Conservation (phyloP, 805 yeast genomes). For the Ogataea nonfermentans region DNA sequence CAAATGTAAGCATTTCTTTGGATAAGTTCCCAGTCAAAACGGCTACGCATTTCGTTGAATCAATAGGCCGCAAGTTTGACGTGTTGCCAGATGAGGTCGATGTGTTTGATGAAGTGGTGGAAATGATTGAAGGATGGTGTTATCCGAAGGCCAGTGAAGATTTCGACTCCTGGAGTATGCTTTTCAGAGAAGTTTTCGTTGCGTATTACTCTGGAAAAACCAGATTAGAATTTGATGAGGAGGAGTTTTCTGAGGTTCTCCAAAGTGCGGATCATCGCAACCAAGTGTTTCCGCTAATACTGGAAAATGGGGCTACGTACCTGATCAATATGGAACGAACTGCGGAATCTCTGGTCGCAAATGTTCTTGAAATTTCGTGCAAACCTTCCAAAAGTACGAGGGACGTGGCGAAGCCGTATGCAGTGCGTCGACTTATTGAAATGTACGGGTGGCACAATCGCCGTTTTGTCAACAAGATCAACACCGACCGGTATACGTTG, state of each 20-base stretch:
- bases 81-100: constrained; percentile 26
- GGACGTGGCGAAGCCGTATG: constrained; percentile 28
- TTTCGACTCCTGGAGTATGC: constrained; percentile 21
- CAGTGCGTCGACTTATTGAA: constrained; percentile 32
- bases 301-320: constrained; percentile 31
- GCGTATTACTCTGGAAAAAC: constrained; percentile 28
- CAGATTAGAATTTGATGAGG: constrained; percentile 33
- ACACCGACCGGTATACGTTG: constrained; percentile 22
- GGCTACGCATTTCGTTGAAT: constrained; percentile 20
- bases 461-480: constrained; percentile 25
- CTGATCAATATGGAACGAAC: constrained; percentile 28
- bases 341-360: constrained; percentile 18
- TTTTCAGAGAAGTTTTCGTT: constrained; percentile 29
- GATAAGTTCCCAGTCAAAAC: constrained; percentile 16
- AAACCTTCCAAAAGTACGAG: constrained; percentile 24
- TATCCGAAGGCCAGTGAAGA: constrained; percentile 20
- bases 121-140: constrained; percentile 30
- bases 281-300: constrained; percentile 33
- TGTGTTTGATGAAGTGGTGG: constrained; percentile 31
- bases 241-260: constrained; percentile 27
- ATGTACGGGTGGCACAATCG: constrained; percentile 32
- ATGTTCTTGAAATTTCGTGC: constrained; percentile 29
- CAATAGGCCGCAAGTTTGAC: constrained; percentile 17
- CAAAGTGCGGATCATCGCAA: constrained; percentile 26
- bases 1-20: neutral